These are phyloP conservation scores for Emmonsia crescens DNA, from an alignment of 2,329 filamentous ascomycete species.

Conservation along the genomic window DNA sequence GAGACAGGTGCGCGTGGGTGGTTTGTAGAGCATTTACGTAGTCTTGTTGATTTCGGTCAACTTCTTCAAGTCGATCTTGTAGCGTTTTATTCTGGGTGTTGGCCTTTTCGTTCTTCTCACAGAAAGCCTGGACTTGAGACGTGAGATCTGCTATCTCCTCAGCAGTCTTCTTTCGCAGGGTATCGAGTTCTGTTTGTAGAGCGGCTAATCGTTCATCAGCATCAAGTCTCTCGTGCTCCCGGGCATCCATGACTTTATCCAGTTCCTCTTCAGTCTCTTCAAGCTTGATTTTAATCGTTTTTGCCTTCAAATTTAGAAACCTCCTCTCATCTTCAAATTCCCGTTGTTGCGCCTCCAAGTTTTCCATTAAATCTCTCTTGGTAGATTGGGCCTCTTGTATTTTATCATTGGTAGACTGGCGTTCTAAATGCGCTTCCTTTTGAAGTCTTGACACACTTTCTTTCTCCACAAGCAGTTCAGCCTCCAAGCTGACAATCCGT, in stretches of 20 bases:
- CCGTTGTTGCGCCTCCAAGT: slow-evolving; percentile 82
- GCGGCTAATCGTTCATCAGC: slow-evolving; percentile 57
- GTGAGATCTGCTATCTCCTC: slow-evolving; percentile 51
- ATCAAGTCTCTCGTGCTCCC: slow-evolving; percentile 67
- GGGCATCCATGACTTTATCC: slow-evolving; percentile 69
- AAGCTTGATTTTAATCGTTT: slow-evolving; percentile 60
- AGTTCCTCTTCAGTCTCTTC: slow-evolving; percentile 91
- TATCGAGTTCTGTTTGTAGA: slow-evolving; percentile 62
- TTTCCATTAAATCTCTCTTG: slow-evolving; percentile 86
- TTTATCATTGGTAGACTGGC: slow-evolving; percentile 52
- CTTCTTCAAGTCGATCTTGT: slow-evolving; percentile 40
- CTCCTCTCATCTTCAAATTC: slow-evolving; percentile 82
- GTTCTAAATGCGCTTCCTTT: slow-evolving; percentile 53
- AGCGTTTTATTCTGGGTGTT: slow-evolving; percentile 36
- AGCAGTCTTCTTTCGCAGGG: slow-evolving; percentile 40
- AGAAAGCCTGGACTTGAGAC: slow-evolving; percentile 44
- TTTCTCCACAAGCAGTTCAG: slow-evolving; percentile 63
- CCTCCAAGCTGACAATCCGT: slow-evolving; percentile 59
- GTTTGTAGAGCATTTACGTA: slow-evolving; percentile 48
- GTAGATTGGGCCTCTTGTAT: slow-evolving; percentile 80
- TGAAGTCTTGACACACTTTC: slow-evolving; percentile 57
- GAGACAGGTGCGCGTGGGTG: slow-evolving; percentile 49
- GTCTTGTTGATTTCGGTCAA: slow-evolving; percentile 43
- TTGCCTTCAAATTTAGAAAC: slow-evolving; percentile 70
- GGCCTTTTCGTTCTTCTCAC: slow-evolving; percentile 38